A percentile compares a stretch with the other conserved stretches of the same genome.
Conservation (phyloP, 2,329 filamentous ascomycete species). For the Coniochaeta ligniaria region DNA sequence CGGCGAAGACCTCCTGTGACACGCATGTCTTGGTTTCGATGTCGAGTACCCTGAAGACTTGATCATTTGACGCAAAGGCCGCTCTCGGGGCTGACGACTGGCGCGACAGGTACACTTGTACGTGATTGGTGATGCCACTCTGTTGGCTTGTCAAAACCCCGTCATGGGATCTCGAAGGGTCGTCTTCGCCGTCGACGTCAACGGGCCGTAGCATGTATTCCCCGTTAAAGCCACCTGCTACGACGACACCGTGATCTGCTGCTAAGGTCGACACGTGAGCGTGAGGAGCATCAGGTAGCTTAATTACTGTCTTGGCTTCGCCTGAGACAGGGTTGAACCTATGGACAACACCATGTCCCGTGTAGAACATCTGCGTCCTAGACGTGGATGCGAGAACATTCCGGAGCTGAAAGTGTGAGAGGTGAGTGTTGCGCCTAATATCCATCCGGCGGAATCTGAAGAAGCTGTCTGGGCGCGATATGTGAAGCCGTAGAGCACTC, state of each 20-base stretch:
- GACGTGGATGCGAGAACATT: slow-evolving; percentile 53
- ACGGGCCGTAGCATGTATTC: slow-evolving; percentile 44
- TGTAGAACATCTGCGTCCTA: slow-evolving; percentile 50
- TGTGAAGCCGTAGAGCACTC: slow-evolving; percentile 18
- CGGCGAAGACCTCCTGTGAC: slow-evolving; percentile 43
- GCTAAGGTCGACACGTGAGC: slow-evolving; percentile 43
- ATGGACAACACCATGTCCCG: slow-evolving; percentile 39
- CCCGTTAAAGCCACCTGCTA: slow-evolving; percentile 52
- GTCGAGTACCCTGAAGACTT: slow-evolving; percentile 51
- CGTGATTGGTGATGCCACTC: slow-evolving; percentile 59
- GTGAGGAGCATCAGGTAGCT: slow-evolving; percentile 29
- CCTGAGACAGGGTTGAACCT: slow-evolving; percentile 45
- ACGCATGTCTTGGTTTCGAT: slow-evolving; percentile 52
- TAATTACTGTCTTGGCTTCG: slow-evolving; percentile 35
- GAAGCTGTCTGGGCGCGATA: slow-evolving; percentile 36
- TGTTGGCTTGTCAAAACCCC: slow-evolving; percentile 39
- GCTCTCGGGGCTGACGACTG: slow-evolving; percentile 44
- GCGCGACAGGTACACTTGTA: slow-evolving; percentile 50
- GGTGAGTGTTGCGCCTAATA: slow-evolving; percentile 42
- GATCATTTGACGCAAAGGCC: slow-evolving; percentile 58
- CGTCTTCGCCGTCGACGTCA: slow-evolving; percentile 26
- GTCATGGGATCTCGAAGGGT: slow-evolving; percentile 25
- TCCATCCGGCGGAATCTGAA: slow-evolving; percentile 54
- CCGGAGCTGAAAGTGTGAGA: slow-evolving; percentile 61
- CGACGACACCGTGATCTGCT: slow-evolving; percentile 45